phyloP scores from a whole-genome alignment of 768 basidiomycete genomes.

The Rhodocollybia butyracea region DNA sequence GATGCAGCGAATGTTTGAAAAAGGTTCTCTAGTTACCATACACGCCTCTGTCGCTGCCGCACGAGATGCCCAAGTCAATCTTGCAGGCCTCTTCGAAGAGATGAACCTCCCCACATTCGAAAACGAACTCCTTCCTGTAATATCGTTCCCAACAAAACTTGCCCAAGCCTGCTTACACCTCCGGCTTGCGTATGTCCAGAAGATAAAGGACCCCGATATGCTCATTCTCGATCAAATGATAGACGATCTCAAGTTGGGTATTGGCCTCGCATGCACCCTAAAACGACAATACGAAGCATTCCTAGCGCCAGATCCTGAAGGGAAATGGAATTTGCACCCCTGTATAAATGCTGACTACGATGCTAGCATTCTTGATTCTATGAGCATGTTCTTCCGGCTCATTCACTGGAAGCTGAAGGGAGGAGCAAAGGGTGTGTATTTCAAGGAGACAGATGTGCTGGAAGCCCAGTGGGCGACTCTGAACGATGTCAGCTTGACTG shows the following conservation, averaged over 20 bases:
- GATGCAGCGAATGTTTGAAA: constrained; percentile 93
- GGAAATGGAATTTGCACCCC: constrained; percentile 84
- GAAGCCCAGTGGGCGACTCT: constrained; percentile 96
- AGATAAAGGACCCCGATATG: constrained; percentile 83
- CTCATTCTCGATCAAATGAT: constrained; percentile 93
- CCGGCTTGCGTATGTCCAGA: constrained; percentile 84
- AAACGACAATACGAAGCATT: constrained; percentile 95
- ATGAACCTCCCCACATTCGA: constrained; percentile 94
- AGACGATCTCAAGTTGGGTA: constrained; percentile 87
- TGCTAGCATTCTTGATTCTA: constrained; percentile 78
- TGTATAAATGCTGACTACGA: constrained; percentile 93
- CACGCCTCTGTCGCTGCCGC: constrained; percentile 83
- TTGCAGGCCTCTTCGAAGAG: constrained; percentile 69
- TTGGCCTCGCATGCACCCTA: constrained; percentile 91
- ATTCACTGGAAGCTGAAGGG: constrained; percentile 96
- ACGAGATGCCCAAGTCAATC: constrained; percentile 82
- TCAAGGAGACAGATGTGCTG: constrained; percentile 97
- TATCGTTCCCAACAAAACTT: constrained; percentile 94
- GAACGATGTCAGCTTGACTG: constrained; percentile 86
- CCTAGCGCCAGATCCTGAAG: constrained; percentile 78
- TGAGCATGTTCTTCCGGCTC: constrained; percentile 88
- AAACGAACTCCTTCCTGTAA: constrained; percentile 83
- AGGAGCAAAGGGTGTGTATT: constrained; percentile 87
- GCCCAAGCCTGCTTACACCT: constrained; percentile 89
- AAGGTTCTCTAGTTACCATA: constrained; percentile 82